Base-by-base conservation (phyloP, 495 filamentous ascomycete genomes). In the Ascodesmis nigricans region DNA sequence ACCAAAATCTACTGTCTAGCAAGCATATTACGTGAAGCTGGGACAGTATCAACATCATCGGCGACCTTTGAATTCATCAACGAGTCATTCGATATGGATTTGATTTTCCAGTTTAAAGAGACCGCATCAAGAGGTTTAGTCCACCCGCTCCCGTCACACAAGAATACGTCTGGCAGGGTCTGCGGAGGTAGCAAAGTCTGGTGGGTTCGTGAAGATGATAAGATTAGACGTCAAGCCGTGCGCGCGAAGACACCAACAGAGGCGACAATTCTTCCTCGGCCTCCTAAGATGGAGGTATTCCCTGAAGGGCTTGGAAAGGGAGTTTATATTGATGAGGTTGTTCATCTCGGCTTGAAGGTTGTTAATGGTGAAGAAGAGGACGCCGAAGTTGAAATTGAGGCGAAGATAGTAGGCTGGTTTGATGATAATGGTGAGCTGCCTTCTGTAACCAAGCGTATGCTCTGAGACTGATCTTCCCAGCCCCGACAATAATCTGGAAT, bases 311-410 rank as follows among this genome's bases (percentile, higher is more conserved):
- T 60, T 36, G 59, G 67, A 15, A 68, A 75, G 21, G 90, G 87
- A 53, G 24, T 46, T 2, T 95, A 91, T 46, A 73, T 73, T 2
- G 73, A 84, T 47, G 87, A 99, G 55, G 48, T 55, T 1, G 62
- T 92, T 25, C 46, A 46, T 5, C 53, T 95, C 28, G 57, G 61
- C 10, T 60, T 95, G 23, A 64, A 73, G 18, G 57, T 92, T 11
- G 44, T 66, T 15, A 99, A 99, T 37, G 72, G 71, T 39, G 87
- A 99, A 56, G 78, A 82, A 6, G 73, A 78, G 24, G 67, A 75
- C 18, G 73, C 78, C 3, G 66, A 72, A 37, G 67, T 73, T 7
- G 66, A 64, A 16, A 55, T 87, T 5, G 74, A 82, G 33, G 62
- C 72, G 22, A 58, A 62, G 41, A 52, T 92, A 3, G 61, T 73